Evolutionary conservation across 495 filamentous ascomycete species (phyloP).

Genomic region (Aspergillus olivimuriae): DNA sequence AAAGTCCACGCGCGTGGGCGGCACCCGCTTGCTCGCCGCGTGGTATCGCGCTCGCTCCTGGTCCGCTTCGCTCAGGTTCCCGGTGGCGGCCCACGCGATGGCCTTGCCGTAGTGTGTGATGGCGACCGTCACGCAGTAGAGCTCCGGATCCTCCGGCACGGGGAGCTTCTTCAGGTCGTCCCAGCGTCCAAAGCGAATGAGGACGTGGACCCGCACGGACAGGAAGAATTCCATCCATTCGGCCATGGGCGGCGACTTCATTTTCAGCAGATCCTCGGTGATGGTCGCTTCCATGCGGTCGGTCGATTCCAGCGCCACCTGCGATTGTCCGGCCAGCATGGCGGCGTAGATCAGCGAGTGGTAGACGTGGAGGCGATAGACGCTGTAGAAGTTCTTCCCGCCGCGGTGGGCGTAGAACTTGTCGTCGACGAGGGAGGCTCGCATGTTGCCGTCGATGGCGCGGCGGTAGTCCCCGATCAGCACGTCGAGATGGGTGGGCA

Average conservation of each 20-base stretch:
- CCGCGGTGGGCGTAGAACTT: slow-evolving; percentile 43
- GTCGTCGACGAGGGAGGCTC: slow-evolving; percentile 49
- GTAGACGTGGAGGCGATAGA: slow-evolving; percentile 59
- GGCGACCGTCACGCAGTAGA: slow-evolving; percentile 53
- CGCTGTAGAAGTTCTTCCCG: slow-evolving; percentile 52
- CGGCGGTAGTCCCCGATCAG: slow-evolving; percentile 56
- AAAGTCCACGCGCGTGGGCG: slow-evolving; percentile 41
- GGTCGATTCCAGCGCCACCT: slow-evolving; percentile 46
- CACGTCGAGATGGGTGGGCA: slow-evolving; percentile 62
- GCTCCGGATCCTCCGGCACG: slow-evolving; percentile 39
- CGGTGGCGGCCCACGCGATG: slow-evolving; percentile 48
- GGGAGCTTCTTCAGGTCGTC: slow-evolving; percentile 44
- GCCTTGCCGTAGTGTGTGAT: slow-evolving; percentile 53
- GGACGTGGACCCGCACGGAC: slow-evolving; percentile 50
- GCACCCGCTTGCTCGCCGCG: slow-evolving; percentile 37
- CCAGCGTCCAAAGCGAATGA: slow-evolving; percentile 62
- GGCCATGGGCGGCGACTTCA: slow-evolving; percentile 57
- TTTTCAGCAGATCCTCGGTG: slow-evolving; percentile 48
- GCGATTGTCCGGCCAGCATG: slow-evolving; percentile 55
- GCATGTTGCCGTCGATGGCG: slow-evolving; percentile 49
- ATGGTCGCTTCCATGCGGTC: slow-evolving; percentile 45
- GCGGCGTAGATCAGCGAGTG: slow-evolving; percentile 61
- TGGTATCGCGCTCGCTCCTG: slow-evolving; percentile 36
- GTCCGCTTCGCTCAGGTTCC: slow-evolving; percentile 35
- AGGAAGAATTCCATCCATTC: slow-evolving; percentile 61